Evolutionary conservation across 164 flowering plant genomes (phyloP).

Genomic region (Buxus sempervirens): DNA sequence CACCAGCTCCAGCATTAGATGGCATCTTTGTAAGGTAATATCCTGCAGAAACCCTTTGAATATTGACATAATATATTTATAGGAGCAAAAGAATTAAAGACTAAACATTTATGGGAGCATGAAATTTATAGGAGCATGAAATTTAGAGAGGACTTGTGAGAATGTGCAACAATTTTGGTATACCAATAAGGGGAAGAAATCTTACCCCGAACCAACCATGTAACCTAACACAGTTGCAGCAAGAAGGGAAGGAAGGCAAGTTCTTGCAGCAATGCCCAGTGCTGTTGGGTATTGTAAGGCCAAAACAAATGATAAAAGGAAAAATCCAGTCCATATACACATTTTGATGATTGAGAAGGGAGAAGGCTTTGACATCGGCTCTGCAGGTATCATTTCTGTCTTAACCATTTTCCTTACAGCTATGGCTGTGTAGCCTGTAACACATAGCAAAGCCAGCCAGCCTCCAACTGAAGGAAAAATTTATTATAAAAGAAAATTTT

Average conservation of each 20-base stretch:
- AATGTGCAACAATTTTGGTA: no score
- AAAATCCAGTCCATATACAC: conserved; percentile 67
- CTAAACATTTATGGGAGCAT: neutral
- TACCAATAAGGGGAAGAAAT: no score
- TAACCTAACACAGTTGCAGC: no score
- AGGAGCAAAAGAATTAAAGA: no score
- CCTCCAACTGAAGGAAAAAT: conserved; percentile 60
- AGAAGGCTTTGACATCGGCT: conserved; percentile 86
- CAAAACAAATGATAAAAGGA: conserved; percentile 49
- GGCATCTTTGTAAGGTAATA: conserved; percentile 79
- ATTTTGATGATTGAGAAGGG: conserved; percentile 65
- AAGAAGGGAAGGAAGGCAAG: conserved; percentile 87
- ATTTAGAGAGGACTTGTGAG: no score
- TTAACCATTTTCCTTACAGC: no score
- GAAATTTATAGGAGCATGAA: neutral
- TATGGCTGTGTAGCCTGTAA: conserved; percentile 86
- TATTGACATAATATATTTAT: no score
- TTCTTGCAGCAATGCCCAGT: conserved; percentile 78
- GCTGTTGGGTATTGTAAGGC: conserved; percentile 61
- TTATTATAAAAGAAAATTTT: no score
- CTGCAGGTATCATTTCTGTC: conserved; percentile 77
- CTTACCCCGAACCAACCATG: no score
- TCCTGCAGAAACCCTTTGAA: no score
- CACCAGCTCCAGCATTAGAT: conserved; percentile 97
- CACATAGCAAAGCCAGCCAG: conserved; percentile 84